phyloP scores from a whole-genome alignment of 2,329 filamentous ascomycete genomes.

The Didymella pomorum region DNA sequence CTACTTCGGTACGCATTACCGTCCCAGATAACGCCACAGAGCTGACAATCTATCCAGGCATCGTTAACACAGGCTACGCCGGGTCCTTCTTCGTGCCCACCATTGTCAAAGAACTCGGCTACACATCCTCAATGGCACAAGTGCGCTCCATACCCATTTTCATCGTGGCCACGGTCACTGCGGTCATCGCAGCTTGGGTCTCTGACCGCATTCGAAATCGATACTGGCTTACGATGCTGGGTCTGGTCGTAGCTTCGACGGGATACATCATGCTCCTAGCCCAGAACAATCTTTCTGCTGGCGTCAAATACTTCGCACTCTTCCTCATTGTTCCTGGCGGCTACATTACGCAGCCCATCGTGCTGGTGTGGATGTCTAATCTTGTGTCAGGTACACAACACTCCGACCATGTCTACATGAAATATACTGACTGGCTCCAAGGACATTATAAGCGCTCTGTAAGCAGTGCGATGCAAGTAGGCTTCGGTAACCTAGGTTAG shows the following conservation, averaged over 20 bases:
- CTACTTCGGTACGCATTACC: slow-evolving; percentile 28
- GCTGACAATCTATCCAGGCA: slow-evolving; percentile 24
- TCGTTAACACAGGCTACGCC: slow-evolving; percentile 58
- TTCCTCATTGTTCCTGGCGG: slow-evolving; percentile 64
- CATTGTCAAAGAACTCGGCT: slow-evolving; percentile 52
- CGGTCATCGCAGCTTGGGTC: slow-evolving; percentile 51
- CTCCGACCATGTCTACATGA: too few relatives aligned
- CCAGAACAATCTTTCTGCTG: slow-evolving; percentile 55
- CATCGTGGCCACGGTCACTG: slow-evolving; percentile 48
- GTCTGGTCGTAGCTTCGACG: slow-evolving; percentile 58
- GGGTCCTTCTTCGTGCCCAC: slow-evolving; percentile 54
- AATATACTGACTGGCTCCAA: too few relatives aligned
- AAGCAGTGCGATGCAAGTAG: slow-evolving; percentile 57
- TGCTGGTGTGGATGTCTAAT: slow-evolving; percentile 65
- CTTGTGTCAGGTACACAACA: slow-evolving; percentile 64
- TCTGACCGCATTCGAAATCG: slow-evolving; percentile 63
- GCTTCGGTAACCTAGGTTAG: slow-evolving; percentile 55
- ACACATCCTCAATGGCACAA: slow-evolving; percentile 48
- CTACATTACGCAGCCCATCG: slow-evolving; percentile 64
- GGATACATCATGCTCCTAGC: slow-evolving; percentile 64
- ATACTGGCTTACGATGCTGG: slow-evolving; percentile 61
- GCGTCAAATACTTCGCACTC: slow-evolving; percentile 62
- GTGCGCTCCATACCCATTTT: slow-evolving; percentile 52
- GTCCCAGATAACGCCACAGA: not conserved
- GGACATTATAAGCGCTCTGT: slow-evolving; percentile 66